Conservation (phyloP, 176 grass and related monocot genomes). For the Carex kokanica region DNA sequence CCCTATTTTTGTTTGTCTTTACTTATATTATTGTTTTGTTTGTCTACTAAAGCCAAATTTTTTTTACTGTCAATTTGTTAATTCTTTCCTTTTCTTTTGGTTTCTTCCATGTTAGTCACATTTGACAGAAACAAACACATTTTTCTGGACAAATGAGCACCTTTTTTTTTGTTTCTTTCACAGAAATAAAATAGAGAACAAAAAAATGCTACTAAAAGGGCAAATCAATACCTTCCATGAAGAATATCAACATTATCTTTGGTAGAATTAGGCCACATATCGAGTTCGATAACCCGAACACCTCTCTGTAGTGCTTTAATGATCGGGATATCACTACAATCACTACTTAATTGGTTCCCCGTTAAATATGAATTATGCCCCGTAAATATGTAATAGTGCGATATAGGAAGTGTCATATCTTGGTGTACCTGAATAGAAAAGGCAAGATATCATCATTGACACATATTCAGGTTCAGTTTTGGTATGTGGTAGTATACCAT, state of each 20-base stretch:
- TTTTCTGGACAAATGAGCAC: background rate
- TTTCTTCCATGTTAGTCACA: background rate
- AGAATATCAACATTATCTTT: conserved; percentile 72
- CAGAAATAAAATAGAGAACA: background rate
- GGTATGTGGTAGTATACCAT: background rate
- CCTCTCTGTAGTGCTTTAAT: conserved; percentile 70
- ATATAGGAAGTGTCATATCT: conserved; percentile 75
- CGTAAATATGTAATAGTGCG: conserved; percentile 82
- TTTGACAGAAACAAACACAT: background rate
- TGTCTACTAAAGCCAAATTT: too few species aligned
- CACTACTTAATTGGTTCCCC: conserved; percentile 89
- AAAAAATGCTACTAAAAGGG: background rate
- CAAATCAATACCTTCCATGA: conserved; percentile 55
- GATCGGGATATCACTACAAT: conserved; percentile 83
- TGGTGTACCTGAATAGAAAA: conserved; percentile 68
- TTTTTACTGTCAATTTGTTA: background rate
- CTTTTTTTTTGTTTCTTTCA: background rate
- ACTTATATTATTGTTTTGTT: too few species aligned
- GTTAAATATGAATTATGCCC: conserved; percentile 94
- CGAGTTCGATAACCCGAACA: conserved; percentile 85
- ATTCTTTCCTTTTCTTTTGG: background rate
- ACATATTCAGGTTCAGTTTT: conserved; percentile 6
- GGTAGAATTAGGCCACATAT: conserved; percentile 87
- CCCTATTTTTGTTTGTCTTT: background rate
- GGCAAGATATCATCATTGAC: background rate